phyloP scores from a whole-genome alignment of 305 asterid genomes.

The Solanum hybrid region DNA sequence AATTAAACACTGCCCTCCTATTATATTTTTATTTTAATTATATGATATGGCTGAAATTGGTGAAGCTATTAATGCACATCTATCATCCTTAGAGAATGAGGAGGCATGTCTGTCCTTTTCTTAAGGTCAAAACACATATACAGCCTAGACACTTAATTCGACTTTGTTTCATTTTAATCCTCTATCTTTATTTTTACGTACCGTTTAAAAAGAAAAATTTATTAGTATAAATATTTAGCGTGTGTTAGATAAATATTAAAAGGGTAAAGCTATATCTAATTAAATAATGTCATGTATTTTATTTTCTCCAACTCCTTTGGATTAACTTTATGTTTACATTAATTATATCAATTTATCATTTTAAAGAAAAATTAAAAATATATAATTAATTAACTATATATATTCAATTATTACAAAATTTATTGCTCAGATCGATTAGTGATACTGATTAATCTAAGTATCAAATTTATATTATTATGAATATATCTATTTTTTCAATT shows the following conservation, averaged over 20 bases:
- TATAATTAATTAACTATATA: background rate
- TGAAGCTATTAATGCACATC: conserved; percentile 66
- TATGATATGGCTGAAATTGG: conserved; percentile 15
- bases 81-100: conserved; percentile 32
- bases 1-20: background rate
- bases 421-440: background rate
- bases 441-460: background rate
- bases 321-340: background rate
- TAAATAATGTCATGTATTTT: background rate
- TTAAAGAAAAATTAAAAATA: background rate
- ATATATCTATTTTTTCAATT: background rate
- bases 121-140: background rate
- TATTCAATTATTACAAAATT: background rate
- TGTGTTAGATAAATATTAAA: too few species aligned
- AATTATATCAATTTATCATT: background rate
- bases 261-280: background rate
- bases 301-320: background rate
- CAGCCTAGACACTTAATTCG: background rate
- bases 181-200: background rate
- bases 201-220: too few species aligned
- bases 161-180: background rate
- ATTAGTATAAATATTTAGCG: background rate
- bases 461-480: background rate
- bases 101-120: conserved; percentile 30
- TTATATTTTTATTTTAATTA: background rate